Base-by-base conservation (phyloP, 2,329 filamentous ascomycete genomes). In the Helicocarpus griseus region DNA sequence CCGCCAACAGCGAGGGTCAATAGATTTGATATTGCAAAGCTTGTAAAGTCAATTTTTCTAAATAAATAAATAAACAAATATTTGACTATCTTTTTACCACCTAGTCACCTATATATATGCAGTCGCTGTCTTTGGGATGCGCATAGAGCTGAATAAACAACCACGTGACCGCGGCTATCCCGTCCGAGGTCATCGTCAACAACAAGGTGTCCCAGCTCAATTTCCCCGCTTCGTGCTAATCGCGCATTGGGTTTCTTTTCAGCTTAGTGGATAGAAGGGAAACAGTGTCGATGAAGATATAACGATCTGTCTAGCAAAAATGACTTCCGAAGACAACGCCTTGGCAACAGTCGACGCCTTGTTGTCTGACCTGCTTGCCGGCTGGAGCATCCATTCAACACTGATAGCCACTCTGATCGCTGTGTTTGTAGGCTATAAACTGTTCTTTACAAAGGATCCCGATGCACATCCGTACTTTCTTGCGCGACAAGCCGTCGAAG, bases 401-500 rank as follows among this genome's bases (percentile, higher is more conserved):
- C 63, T 82, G 39, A 76, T 98, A 57, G 77, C 81, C 43, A 79
- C 84, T 22, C 63, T 80, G 54, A 74, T 96, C 40, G 73, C 84
- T 54, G 74, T 77, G 50, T 78, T 89, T 61, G 69, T 91, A 52
- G 77, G 83, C 52, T 89, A 87, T 69, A 79, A 83, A 41, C 71
- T 94, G 57, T 73, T 86, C 61, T 81, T 81, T 55, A 78, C 80
- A 48, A 79, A 81, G 54, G 91, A 96, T 49, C 87, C 93, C 5
- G 93, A 98, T 72, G 86, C 86, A 4, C 93, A 97, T 69, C 91
- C 93, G 31, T 83, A 95, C 69, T 79, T 97, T 45, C 83, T 98
- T 26, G 87, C 87, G 51, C 82, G 91, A 50, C 93, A 97, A 74
- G 81, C 89, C 2, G 77, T 83, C 57, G 78, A 86, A 48, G 86